Base-by-base conservation (phyloP, 2,329 filamentous ascomycete species). In the Diaporthe sp. region DNA sequence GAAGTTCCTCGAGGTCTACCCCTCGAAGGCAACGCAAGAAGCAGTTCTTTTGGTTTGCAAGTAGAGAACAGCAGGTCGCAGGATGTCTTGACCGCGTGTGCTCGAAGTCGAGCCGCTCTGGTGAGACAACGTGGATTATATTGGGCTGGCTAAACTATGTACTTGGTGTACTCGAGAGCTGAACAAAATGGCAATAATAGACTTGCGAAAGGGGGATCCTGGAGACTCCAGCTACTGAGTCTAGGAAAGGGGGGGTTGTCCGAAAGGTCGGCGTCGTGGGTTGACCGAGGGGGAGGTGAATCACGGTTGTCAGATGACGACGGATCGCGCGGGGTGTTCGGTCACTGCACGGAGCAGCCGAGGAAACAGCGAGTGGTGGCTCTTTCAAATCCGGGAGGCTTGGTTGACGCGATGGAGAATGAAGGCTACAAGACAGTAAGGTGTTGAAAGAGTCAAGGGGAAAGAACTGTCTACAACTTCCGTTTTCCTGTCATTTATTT, bases 101-200 rank as follows among this genome's bases (percentile, higher is more conserved):
- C 71, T 69, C 73, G 69, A 44, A 53, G 57, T 53, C 70, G 70
- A 72, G 70, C 70, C 59, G 57, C n/a, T 73, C 44, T 65, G 76
- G 67, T 75, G 77, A 57, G 73, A 77, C 78, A 81, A 80, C 84
- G 86, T 86, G 83, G 88, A 83, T 85, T 87, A 82, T 87, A 86
- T 88, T 88, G 83, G 84, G 84, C 88, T 87, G 84, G 85, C 85
- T 88, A 87, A 84, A 83, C 86, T 87, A 85, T 84, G 81, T 87
- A 87, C 82, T 84, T 84, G 81, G 25, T 73, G 70, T 73, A 73
- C 70, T 55, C 58, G 58, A 65, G 55, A 65, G 58, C 57, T 73
- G 70, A 72, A 53, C 17, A 51, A 51, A 62, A 42, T 62, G 70
- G 46, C 70, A 72, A 61, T 53, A 39, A 72, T 55, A 72, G 57